phyloP scores from a whole-genome alignment of 345 rosid species.

The Citrus australasica region DNA sequence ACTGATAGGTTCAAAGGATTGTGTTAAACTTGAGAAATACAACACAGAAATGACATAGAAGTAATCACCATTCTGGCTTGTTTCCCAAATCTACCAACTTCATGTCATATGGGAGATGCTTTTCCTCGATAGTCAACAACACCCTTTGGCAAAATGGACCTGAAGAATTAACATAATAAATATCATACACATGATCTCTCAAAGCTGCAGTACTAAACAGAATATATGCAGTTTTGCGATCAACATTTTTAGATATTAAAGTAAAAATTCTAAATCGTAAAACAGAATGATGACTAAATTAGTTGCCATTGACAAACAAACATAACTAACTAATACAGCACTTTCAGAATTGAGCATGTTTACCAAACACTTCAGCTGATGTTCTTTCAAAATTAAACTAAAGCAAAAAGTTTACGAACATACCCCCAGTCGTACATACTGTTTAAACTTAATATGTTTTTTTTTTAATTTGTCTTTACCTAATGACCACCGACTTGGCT shows the following conservation, averaged over 20 bases:
- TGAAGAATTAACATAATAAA: slow-evolving; percentile 19
- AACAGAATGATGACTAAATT: background rate
- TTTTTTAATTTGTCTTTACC: no score
- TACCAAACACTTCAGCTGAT: background rate
- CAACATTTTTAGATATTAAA: background rate
- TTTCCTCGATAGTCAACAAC: slow-evolving; percentile 82
- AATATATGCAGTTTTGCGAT: background rate
- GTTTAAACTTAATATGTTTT: background rate
- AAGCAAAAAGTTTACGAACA: background rate
- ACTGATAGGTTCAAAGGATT: background rate
- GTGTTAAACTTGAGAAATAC: background rate
- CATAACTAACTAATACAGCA: background rate
- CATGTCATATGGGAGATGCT: slow-evolving; percentile 78
- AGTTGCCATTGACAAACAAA: no score
- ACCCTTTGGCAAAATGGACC: slow-evolving; percentile 96
- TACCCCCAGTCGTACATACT: no score
- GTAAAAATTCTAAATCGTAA: background rate
- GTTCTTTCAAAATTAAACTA: background rate
- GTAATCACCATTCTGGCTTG: slow-evolving; percentile 85
- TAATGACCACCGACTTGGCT: no score
- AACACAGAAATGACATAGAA: background rate
- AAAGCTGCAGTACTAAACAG: background rate
- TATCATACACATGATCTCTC: background rate
- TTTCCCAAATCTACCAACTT: slow-evolving; percentile 78
- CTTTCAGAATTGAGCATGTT: background rate